These are phyloP conservation scores for Pyrenula massariospora DNA, from an alignment of 495 filamentous ascomycete species.

Conservation along the genomic window DNA sequence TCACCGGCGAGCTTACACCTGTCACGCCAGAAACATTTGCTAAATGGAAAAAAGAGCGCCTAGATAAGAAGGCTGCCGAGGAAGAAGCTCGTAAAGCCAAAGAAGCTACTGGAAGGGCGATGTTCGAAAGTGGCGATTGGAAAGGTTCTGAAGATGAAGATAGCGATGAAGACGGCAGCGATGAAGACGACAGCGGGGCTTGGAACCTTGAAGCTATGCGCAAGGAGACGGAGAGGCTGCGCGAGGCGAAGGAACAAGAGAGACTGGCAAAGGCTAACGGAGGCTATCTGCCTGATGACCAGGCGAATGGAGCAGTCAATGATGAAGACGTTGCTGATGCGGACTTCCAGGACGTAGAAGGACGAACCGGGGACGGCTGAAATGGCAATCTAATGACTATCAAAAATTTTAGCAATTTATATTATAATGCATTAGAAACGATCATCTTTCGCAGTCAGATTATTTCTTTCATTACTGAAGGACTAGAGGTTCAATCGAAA, in stretches of 20 bases:
- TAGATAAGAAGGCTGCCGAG: conserved; percentile 94
- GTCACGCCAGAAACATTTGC: conserved; percentile 87
- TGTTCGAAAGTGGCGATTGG: conserved; percentile 98
- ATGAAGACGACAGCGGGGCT: conserved; percentile 39
- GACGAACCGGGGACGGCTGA: background rate
- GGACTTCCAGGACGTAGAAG: background rate
- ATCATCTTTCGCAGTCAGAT: too few species aligned
- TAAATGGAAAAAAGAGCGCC: conserved; percentile 86
- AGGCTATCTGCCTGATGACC: background rate
- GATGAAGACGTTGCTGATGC: background rate
- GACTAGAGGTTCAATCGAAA: too few species aligned
- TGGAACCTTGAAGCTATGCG: conserved; percentile 75
- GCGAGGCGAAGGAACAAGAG: conserved; percentile 31
- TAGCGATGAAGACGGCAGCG: conserved; percentile 40
- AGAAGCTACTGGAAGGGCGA: conserved; percentile 83
- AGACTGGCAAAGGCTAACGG: conserved; percentile 26
- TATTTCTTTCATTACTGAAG: too few species aligned
- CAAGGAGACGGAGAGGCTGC: conserved; percentile 55
- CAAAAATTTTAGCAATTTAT: too few species aligned
- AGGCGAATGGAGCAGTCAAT: background rate
- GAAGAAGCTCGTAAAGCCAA: conserved; percentile 78
- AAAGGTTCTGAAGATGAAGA: conserved; percentile 52
- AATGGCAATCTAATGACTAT: too few species aligned
- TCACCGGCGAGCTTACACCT: conserved; percentile 81
- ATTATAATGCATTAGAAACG: too few species aligned